A percentile compares a stretch with the other conserved stretches of the same genome.
phyloP scores from a whole-genome alignment of 2,329 filamentous ascomycete genomes.

The Aspergillus sp. region DNA sequence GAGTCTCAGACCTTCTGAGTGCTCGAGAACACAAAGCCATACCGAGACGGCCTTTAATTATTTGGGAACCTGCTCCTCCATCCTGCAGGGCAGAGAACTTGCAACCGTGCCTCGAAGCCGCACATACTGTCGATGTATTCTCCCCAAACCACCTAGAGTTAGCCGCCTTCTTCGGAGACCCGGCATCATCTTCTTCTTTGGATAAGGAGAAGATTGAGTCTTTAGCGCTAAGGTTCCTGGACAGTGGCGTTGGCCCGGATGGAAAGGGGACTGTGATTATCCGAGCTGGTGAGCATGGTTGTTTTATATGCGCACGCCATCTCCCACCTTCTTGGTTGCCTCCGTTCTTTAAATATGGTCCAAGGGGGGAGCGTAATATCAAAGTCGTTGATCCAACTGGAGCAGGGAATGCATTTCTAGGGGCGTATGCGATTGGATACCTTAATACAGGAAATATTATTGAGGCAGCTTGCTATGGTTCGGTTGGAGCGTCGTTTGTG shows the following conservation, averaged over 20 bases:
- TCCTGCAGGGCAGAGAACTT: conserved; percentile 24
- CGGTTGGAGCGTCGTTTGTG: conserved; percentile 36
- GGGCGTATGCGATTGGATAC: conserved; percentile 31
- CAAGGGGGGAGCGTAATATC: not conserved
- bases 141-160: conserved; percentile 43
- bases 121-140: conserved; percentile 31
- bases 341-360: conserved; percentile 21
- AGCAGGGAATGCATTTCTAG: conserved; percentile 39
- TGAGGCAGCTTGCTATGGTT: conserved; percentile 30
- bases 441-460: conserved; percentile 18
- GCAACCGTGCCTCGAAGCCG: conserved; percentile 17
- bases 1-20: conserved; percentile 14
- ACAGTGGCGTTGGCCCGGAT: conserved; percentile 16
- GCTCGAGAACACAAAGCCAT: conserved; percentile 14
- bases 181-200: not conserved
- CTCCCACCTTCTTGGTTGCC: conserved; percentile 26
- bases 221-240: conserved; percentile 11
- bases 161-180: conserved; percentile 18
- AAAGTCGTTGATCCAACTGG: conserved; percentile 37
- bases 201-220: conserved; percentile 14
- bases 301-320: conserved; percentile 18
- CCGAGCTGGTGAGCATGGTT: conserved; percentile 32
- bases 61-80: conserved; percentile 27
- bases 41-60: conserved; percentile 17
- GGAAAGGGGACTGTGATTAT: conserved; percentile 25